Base-by-base conservation (phyloP, 768 basidiomycete species). In the Lactarius deliciosus region DNA sequence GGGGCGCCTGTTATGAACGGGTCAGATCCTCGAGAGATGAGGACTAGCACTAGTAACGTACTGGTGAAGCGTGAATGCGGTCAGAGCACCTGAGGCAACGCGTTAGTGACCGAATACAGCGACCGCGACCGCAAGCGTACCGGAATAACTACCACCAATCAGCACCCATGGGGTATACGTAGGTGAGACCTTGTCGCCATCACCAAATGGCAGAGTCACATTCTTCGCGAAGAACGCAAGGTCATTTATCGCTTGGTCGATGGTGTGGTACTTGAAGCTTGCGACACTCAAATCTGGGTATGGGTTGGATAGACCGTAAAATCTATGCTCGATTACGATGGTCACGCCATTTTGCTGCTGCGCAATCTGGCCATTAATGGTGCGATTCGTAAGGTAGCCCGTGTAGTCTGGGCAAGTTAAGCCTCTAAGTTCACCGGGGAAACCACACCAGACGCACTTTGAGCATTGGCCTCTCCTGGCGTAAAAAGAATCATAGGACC, bases 61-160 rank as follows among this genome's bases (percentile, higher is more conserved):
- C 88, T 86, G 85, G 61, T 85, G 85, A 86, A 90, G 85, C 2
- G 86, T 84, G 82, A 83, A 89, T 66, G 85, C 85, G 0, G 85
- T 85, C 77, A 45, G 43, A 20, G 43, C 20, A 45, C 43, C 43
- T 45, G 43, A 45, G 43, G 43, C 43, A 45, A n/a, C 43, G 7
- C 20, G 18, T 45, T 4, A n/a, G 20, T 20, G 43, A 45, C 20
- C 20, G 20, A 77, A 36, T 57, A n/a, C n/a, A 34, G n/a, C 5
- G 2, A 20, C 32, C 55, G 41, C 11, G 1, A 1, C 10, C 67
- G 16, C 9, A 53, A 40, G 47, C 73, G 41, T 28, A 74, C 77
- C 77, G 20, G 78, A 71, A 55, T 82, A 81, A 68, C 81, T 81
- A 15, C 81, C 81, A 15, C 81, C 81, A 36, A 80, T 75, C 4